Conservation (phyloP, 1,139 yeast species). For the Yamadazyma membranifaciens region DNA sequence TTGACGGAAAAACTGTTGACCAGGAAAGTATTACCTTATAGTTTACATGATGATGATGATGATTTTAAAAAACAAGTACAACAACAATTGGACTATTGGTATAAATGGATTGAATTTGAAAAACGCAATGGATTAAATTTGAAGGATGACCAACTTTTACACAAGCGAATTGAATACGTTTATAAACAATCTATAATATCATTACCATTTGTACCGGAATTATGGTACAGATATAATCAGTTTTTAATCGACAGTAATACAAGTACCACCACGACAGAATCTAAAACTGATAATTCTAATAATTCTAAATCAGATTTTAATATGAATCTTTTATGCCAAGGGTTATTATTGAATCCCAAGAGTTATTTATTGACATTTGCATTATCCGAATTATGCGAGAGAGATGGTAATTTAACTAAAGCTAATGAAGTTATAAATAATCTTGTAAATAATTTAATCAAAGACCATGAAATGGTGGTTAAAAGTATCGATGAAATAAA, state of each 20-base stretch:
- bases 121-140: constrained; percentile 65
- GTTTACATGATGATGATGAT: constrained; percentile 11
- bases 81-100: constrained; percentile 58
- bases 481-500: constrained; percentile 25
- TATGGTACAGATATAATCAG: constrained; percentile 71
- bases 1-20: constrained; percentile 45
- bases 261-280: neutral
- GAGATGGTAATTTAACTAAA: constrained; percentile 48
- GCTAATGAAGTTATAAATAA: constrained; percentile 53
- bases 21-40: constrained; percentile 37
- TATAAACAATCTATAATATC: constrained; percentile 70
- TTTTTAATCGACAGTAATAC: constrained; percentile 19
- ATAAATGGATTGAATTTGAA: constrained; percentile 79
- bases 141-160: constrained; percentile 44
- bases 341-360: constrained; percentile 64
- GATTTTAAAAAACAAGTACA: constrained; percentile 23
- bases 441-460: constrained; percentile 43
- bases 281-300: neutral
- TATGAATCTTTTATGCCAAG: constrained; percentile 50
- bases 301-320: constrained; percentile 15
- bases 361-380: constrained; percentile 69
- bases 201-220: constrained; percentile 72
- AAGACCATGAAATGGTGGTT: constrained; percentile 27
- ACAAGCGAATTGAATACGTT: constrained; percentile 67
- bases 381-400: constrained; percentile 69